Evolutionary conservation across 2,329 filamentous ascomycete species (phyloP), one percentile per base, ranked within the genome.

Genomic region (Sporothrix luriei): DNA sequence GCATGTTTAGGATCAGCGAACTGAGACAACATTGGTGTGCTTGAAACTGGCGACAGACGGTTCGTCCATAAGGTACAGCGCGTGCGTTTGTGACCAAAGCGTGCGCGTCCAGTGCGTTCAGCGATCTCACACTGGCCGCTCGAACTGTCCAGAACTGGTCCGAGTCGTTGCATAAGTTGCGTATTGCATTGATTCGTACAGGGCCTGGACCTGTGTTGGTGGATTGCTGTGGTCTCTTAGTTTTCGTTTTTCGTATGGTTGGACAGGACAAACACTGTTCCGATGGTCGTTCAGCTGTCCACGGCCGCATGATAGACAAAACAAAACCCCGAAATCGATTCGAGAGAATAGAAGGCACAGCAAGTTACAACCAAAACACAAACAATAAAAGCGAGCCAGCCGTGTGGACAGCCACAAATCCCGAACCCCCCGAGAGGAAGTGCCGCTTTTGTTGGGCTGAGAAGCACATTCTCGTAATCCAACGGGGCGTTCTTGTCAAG

Each of bases 11-110:
- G 79, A 81, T 81, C 78, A 77, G 69, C 80, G 76, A 76, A 74
- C 78, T 82, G 80, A 82, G 78, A 82, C 80, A 78, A 72, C 73
- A 74, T 77, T 76, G 74, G 62, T 19, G 24, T 75, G 75, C 77
- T 77, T 81, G 79, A 81, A 81, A 82, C 79, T 73, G 74, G 51
- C 26, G 51, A 33, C 55, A 38, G 57, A 46, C 43, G 26, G 57
- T 62, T 48, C 61, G 59, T 40, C 59, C 10, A 65, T 16, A 55
- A 52, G 11, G 62, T 49, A 24, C 19, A 66, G 46, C 16, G 62
- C 16, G 19, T 66, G 29, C 55, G 33, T 21, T 19, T 29, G 40
- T 16, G 40, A 46, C 59, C 21, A 26, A 33, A 40, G n/a, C 49
- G n/a, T 49, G 19, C n/a, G 49, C n/a, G 24, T 29, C 11, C 51